Conservation (phyloP, 108 stramenopile species). For the Nitzschia putrida region DNA sequence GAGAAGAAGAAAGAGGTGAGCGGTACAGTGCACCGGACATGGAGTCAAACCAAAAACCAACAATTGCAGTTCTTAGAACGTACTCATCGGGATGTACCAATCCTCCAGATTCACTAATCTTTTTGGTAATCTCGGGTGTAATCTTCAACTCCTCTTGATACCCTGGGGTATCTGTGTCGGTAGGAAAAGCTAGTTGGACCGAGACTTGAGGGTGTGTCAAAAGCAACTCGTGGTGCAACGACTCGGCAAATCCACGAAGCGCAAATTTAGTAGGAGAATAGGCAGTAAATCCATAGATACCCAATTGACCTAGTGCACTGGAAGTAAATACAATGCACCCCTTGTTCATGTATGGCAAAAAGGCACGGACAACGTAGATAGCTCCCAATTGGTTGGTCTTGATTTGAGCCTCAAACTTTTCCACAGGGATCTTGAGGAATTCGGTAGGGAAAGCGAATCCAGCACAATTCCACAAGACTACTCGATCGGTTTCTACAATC, state of each 20-base stretch:
- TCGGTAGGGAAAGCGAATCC: conserved; percentile 65
- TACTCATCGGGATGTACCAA: conserved; percentile 65
- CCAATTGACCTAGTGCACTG: conserved; percentile 77
- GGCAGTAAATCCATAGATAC: conserved; percentile 82
- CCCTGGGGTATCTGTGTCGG: conserved; percentile 97
- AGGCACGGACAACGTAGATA: conserved; percentile 68
- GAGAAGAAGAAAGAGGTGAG: neutral
- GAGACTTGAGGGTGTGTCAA: conserved; percentile 34
- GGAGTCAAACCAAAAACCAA: neutral
- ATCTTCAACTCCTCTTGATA: conserved; percentile 78
- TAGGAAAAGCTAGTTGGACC: conserved; percentile 90
- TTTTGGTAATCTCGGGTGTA: conserved; percentile 73
- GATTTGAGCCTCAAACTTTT: conserved; percentile 55
- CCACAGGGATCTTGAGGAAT: conserved; percentile 52
- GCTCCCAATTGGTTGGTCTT: conserved; percentile 81
- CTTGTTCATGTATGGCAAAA: conserved; percentile 74
- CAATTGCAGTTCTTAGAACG: conserved; percentile 26
- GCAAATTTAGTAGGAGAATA: conserved; percentile 89
- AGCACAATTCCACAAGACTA: conserved; percentile 75
- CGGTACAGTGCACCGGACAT: neutral
- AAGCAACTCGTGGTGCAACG: conserved; percentile 72
- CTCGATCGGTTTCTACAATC: conserved; percentile 40
- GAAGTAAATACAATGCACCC: conserved; percentile 67
- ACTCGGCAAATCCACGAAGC: conserved; percentile 80
- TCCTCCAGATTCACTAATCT: conserved; percentile 67